These are phyloP conservation scores for Nannizziopsis arthrosporioides DNA, from an alignment of 2,329 filamentous ascomycete species.

Conservation along the genomic window DNA sequence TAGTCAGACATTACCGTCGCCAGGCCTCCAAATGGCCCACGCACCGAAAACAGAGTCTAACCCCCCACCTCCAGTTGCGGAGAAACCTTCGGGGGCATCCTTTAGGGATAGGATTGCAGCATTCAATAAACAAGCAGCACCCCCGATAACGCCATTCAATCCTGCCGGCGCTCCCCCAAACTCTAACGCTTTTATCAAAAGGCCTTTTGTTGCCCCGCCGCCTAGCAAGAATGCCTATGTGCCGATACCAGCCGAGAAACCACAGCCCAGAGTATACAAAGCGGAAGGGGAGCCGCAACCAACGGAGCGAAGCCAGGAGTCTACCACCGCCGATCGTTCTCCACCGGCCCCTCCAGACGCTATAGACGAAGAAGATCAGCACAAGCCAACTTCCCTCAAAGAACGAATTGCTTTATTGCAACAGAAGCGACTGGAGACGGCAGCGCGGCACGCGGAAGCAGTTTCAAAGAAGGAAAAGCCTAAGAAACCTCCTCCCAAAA, in stretches of 20 bases:
- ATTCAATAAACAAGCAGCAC: conserved; percentile 81
- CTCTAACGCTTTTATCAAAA: conserved; percentile 71
- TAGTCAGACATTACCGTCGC: conserved; percentile 21
- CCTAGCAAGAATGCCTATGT: conserved; percentile 87
- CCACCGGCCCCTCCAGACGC: conserved; percentile 30
- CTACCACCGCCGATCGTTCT: conserved; percentile 23
- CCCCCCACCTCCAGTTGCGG: conserved; percentile 50
- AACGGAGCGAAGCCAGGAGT: conserved; percentile 26
- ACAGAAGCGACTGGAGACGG: conserved; percentile 85
- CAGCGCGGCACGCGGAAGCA: conserved; percentile 66
- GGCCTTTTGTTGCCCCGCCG: conserved; percentile 89
- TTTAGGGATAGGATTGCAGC: conserved; percentile 95
- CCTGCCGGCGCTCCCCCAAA: conserved; percentile 51
- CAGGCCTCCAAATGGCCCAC: conserved; percentile 23
- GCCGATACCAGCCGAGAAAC: conserved; percentile 57
- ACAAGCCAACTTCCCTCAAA: conserved; percentile 86
- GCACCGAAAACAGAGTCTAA: conserved; percentile 38
- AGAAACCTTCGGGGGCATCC: conserved; percentile 64
- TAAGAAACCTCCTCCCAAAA: conserved; percentile 62
- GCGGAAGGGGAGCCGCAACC: conserved; percentile 68
- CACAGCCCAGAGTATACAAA: conserved; percentile 64
- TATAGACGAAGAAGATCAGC: conserved; percentile 57
- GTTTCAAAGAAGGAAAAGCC: conserved; percentile 76
- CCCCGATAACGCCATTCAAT: conserved; percentile 83
- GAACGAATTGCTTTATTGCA: conserved; percentile 90